A percentile compares a stretch with the other conserved stretches of the same genome.
Conservation (phyloP, 805 yeast species). For the Cyberlindnera xishuangbannaensis region DNA sequence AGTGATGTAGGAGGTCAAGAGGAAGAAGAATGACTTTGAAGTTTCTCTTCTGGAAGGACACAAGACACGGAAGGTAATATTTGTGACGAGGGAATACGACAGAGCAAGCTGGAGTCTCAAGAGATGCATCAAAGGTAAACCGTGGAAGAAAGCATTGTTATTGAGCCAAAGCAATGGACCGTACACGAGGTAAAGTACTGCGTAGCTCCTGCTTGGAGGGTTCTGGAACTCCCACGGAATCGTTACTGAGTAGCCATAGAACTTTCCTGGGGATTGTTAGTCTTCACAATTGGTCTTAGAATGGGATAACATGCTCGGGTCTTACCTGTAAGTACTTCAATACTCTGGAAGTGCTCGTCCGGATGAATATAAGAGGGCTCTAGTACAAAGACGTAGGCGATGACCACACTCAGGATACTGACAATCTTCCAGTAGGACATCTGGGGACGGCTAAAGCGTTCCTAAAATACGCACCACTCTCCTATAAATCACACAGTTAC, state of each 20-base stretch:
- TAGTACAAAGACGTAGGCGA: conserved; percentile 54
- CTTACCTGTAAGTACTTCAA: conserved; percentile 63
- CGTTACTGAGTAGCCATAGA: conserved; percentile 39
- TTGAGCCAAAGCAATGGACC: conserved; percentile 54
- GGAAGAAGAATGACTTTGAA: conserved; percentile 32
- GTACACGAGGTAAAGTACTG: conserved; percentile 61
- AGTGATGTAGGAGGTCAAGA: conserved; percentile 61
- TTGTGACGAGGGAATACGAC: conserved; percentile 29
- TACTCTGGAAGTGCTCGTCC: conserved; percentile 93
- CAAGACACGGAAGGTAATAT: conserved; percentile 39
- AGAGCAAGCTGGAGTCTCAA: conserved; percentile 43
- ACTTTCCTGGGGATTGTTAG: no score
- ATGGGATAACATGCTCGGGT: no score
- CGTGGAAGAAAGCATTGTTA: conserved; percentile 31
- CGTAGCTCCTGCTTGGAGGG: conserved; percentile 64
- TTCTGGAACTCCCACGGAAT: conserved; percentile 79
- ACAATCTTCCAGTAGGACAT: no score
- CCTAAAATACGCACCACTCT: no score
- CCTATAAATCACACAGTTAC: no score
- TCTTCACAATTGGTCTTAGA: no score
- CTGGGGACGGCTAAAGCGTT: no score
- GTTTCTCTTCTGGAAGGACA: conserved; percentile 45
- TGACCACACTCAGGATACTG: no score
- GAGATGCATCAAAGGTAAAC: conserved; percentile 47
- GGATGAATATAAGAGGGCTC: conserved; percentile 91